Conservation (phyloP, 2,329 filamentous ascomycete species). For the Apiospora marii region DNA sequence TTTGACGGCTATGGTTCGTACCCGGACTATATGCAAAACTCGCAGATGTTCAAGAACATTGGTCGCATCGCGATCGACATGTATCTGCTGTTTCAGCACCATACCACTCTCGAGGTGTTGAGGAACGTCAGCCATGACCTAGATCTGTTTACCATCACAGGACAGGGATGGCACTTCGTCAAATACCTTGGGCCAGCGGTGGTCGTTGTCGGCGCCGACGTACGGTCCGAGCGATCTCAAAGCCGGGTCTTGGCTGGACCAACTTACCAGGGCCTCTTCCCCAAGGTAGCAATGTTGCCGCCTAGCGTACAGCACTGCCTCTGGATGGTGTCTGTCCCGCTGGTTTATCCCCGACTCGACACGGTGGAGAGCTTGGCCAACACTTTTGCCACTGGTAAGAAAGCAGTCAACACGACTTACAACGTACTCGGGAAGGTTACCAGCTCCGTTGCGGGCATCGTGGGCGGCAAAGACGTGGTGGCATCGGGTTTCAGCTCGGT, state of each 20-base stretch:
- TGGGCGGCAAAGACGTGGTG: conserved; percentile 93
- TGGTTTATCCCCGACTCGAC: conserved; percentile 91
- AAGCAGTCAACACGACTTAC: conserved; percentile 94
- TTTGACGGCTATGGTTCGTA: conserved; percentile 98
- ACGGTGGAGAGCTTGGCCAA: conserved; percentile 90
- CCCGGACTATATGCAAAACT: conserved; percentile 97
- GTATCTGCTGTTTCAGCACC: conserved; percentile 98
- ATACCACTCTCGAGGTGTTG: conserved; percentile 92
- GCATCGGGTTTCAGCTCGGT: conserved; percentile 92
- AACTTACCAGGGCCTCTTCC: conserved; percentile 97
- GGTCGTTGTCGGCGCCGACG: conserved; percentile 88
- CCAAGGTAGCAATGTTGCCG: conserved; percentile 89
- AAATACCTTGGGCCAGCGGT: conserved; percentile 94
- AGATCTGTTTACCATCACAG: conserved; percentile 95
- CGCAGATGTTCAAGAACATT: conserved; percentile 98
- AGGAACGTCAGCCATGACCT: conserved; percentile 87
- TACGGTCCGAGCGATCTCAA: conserved; percentile 88
- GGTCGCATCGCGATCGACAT: conserved; percentile 94
- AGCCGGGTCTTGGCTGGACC: conserved; percentile 93
- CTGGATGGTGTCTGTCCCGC: conserved; percentile 91
- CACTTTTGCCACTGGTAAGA: conserved; percentile 93
- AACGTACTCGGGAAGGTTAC: conserved; percentile 96
- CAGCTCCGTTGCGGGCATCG: conserved; percentile 91
- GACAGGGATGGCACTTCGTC: conserved; percentile 98
- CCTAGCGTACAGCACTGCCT: conserved; percentile 96